Base-by-base conservation (phyloP, 768 basidiomycete genomes). In the Trametes maxima region DNA sequence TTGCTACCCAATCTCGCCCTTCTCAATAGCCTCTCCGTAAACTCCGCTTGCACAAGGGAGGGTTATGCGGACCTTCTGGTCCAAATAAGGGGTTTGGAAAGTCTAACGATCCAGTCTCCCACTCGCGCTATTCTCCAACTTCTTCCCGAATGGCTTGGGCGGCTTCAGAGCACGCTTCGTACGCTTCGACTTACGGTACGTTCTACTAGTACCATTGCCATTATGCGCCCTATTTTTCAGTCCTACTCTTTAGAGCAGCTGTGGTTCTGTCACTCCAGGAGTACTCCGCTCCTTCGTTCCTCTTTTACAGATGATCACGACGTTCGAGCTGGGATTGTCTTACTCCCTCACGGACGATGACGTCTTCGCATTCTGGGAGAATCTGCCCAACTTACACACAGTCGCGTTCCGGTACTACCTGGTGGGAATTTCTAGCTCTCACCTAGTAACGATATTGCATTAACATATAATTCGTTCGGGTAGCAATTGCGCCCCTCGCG, bases 241-340 rank as follows among this genome's bases (percentile, higher is more conserved):
- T 22, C 33, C n/a, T 25, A 42, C 2, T 11, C 12, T 44, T 16
- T 10, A 87, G 85, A 77, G 76, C 35, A 82, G 86, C 55, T 88
- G 86, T 66, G 85, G 85, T 6, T 88, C 85, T 5, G 74, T 88
- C 16, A 87, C 86, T 0, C 86, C 85, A 11, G 85, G 85, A 0
- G 82, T 86, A 2, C 72, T 88, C 3, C 78, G 73, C 19, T 75
- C 78, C 0, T 71, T 85, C 52, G 12, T 56, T 2, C 80, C 81
- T 0, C 72, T 75, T 35, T 54, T 84, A 1, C 60, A 70, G 14
- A 37, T 43, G 46, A 68, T 48, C 68, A 64, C 17, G 63, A 82
- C 76, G 13, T 71, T 86, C 44, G 77, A 79, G 2, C 64, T 86
- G 2, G 85, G 85, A 0, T 64, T 87, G 1, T 86, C 85, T 0